These are phyloP conservation scores for Uncinocarpus reesii DNA, from an alignment of 2,329 filamentous ascomycete species.

Conservation along the genomic window DNA sequence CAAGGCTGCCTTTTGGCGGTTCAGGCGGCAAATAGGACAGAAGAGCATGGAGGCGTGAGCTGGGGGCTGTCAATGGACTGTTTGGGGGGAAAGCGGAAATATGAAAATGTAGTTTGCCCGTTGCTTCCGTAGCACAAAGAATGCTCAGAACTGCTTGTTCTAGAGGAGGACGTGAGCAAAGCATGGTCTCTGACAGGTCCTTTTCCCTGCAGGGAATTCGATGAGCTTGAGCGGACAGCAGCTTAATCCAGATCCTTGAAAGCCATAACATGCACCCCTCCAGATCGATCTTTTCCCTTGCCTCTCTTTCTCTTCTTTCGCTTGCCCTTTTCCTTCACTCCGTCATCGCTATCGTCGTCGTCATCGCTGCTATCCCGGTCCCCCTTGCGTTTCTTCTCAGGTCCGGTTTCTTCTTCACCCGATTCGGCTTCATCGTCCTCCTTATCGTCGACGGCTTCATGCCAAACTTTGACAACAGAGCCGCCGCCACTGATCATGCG, in stretches of 20 bases:
- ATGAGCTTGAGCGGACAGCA: slow-evolving; percentile 8
- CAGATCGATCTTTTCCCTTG: slow-evolving; percentile 35
- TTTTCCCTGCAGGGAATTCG: background rate
- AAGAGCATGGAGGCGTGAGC: no score
- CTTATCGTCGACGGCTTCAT: slow-evolving; percentile 46
- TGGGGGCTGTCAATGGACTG: no score
- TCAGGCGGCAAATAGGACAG: no score
- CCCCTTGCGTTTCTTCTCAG: slow-evolving; percentile 26
- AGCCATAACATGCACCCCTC: slow-evolving; percentile 33
- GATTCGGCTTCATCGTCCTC: slow-evolving; percentile 42
- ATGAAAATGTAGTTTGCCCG: no score
- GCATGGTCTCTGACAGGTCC: no score
- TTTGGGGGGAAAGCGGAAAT: no score
- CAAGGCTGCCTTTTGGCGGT: no score
- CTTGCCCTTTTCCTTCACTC: slow-evolving; percentile 36
- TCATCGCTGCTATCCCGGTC: slow-evolving; percentile 22
- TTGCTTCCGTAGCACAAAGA: background rate
- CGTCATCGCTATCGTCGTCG: slow-evolving; percentile 37
- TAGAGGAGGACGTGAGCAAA: no score
- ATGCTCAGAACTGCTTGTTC: background rate
- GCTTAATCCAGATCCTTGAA: slow-evolving; percentile 35
- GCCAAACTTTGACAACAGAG: slow-evolving; percentile 79
- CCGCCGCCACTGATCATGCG: slow-evolving; percentile 87
- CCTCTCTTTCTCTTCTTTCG: slow-evolving; percentile 40
- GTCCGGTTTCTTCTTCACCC: slow-evolving; percentile 37